Conservation (phyloP, 805 yeast species). For the Kodamaea restingae region DNA sequence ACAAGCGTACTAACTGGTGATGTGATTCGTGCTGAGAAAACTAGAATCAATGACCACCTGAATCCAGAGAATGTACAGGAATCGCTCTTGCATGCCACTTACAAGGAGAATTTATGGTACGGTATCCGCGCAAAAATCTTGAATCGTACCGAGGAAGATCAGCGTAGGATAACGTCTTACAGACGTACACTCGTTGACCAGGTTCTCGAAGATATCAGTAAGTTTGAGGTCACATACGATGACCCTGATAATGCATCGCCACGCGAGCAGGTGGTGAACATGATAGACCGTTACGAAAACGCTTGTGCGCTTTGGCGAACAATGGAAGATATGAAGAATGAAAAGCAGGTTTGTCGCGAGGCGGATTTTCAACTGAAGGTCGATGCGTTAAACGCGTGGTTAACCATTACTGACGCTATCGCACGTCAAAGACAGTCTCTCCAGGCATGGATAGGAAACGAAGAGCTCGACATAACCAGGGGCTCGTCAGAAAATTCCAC, state of each 20-base stretch:
- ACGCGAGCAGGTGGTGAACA: conserved; percentile 46
- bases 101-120: conserved; percentile 78
- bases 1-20: conserved; percentile 90
- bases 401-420: conserved; percentile 66
- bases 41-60: conserved; percentile 56
- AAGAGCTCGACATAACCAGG: conserved; percentile 61
- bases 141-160: conserved; percentile 78
- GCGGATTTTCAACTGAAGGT: conserved; percentile 61
- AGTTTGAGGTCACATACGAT: conserved; percentile 54
- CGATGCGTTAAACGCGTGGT: conserved; percentile 83
- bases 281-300: conserved; percentile 59
- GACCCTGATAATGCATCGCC: conserved; percentile 27
- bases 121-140: conserved; percentile 79
- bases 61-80: conserved; percentile 39
- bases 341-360: conserved; percentile 66
- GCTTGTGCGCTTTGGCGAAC: conserved; percentile 80
- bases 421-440: conserved; percentile 57
- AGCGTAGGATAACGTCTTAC: conserved; percentile 61
- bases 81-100: conserved; percentile 47
- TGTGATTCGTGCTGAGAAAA: conserved; percentile 86
- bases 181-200: conserved; percentile 70
- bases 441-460: conserved; percentile 80
- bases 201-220: conserved; percentile 62
- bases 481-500: conserved; percentile 21
- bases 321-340: conserved; percentile 68